These are phyloP conservation scores for Carex myosuroides DNA, from an alignment of 176 grass and related monocot species.

Conservation along the genomic window DNA sequence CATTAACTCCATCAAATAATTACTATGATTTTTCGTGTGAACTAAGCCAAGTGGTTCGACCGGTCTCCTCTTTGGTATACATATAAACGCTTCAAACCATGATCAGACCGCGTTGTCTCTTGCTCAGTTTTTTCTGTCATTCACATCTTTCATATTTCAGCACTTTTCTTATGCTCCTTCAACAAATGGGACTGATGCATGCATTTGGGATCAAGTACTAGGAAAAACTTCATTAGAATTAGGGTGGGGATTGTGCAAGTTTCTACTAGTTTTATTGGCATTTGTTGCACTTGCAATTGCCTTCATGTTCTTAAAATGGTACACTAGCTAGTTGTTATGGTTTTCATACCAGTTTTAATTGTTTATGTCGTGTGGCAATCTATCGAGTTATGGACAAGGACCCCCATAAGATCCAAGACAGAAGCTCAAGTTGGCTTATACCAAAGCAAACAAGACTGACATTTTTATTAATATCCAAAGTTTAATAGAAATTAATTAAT, in stretches of 20 bases:
- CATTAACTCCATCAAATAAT: too few species aligned
- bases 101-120: background rate
- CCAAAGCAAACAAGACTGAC: conserved; percentile 3
- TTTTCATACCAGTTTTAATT: background rate
- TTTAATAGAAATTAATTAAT: too few species aligned
- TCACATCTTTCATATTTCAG: background rate
- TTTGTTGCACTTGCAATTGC: background rate
- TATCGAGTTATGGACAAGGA: background rate
- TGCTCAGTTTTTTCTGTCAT: background rate
- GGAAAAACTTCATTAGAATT: background rate
- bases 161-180: background rate
- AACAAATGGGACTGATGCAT: background rate
- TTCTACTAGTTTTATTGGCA: background rate
- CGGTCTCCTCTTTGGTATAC: background rate
- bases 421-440: background rate
- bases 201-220: background rate
- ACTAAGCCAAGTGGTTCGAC: background rate
- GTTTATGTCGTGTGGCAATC: background rate
- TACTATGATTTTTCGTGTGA: background rate
- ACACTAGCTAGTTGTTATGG: background rate
- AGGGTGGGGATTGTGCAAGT: background rate
- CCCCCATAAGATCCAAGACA: background rate
- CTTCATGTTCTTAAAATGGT: background rate
- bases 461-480: too few species aligned
- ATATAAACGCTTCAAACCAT: background rate